phyloP scores from a whole-genome alignment of 805 yeast species.

The Teunomyces barrocoloradensis region DNA sequence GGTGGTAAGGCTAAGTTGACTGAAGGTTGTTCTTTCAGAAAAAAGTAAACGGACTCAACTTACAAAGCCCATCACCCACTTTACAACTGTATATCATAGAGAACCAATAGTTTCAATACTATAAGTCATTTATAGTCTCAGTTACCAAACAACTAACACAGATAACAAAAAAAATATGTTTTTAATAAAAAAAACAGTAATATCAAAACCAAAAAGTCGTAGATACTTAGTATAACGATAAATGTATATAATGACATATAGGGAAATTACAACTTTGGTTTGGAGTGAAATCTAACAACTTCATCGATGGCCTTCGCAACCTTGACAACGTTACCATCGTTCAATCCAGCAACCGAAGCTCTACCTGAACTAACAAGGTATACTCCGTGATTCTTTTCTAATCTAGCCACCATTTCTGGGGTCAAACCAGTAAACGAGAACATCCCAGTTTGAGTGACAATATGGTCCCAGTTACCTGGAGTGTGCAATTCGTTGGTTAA shows the following conservation, averaged over 20 bases:
- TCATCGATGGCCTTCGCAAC: slow-evolving; percentile 83
- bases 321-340: slow-evolving; percentile 68
- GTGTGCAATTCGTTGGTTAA: slow-evolving; percentile 58
- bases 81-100: neutral
- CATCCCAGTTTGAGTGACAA: slow-evolving; percentile 91
- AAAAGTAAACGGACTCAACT: slow-evolving; percentile 61
- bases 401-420: slow-evolving; percentile 69
- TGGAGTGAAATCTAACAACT: slow-evolving; percentile 48
- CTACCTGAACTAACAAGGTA: slow-evolving; percentile 83
- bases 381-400: slow-evolving; percentile 76
- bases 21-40: slow-evolving; percentile 99
- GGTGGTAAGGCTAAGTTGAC: slow-evolving; percentile 99
- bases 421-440: slow-evolving; percentile 89
- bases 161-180: neutral
- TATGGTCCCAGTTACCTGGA: slow-evolving; percentile 93
- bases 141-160: slow-evolving; percentile 2
- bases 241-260: neutral
- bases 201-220: neutral
- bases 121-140: slow-evolving; percentile 1
- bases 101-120: slow-evolving; percentile 2
- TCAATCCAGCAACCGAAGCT: slow-evolving; percentile 92
- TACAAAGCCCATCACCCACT: neutral
- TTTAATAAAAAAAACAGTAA: slow-evolving; percentile 3
- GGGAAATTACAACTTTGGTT: slow-evolving; percentile 12
- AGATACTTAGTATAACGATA: neutral